Conservation (phyloP, 2,329 filamentous ascomycete genomes). For the Septoria petroselini region DNA sequence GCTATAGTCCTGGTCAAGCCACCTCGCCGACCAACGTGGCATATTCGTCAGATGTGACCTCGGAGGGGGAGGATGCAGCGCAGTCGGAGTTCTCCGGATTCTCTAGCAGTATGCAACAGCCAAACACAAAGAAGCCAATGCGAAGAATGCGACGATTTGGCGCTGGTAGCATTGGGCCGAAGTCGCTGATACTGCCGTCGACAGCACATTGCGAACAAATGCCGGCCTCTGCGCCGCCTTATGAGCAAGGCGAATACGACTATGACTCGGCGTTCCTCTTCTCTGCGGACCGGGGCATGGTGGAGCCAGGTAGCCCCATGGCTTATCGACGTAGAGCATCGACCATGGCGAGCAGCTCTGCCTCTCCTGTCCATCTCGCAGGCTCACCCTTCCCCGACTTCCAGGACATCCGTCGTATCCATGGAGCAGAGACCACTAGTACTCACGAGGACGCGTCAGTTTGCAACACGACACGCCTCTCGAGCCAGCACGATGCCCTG, state of each 20-base stretch:
- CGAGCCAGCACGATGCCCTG: constrained; percentile 9
- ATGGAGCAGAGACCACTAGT: neutral
- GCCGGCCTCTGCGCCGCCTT: constrained; percentile 31
- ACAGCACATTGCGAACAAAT: constrained; percentile 31
- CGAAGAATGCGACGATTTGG: constrained; percentile 39
- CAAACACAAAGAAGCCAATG: constrained; percentile 22
- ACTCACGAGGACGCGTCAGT: neutral
- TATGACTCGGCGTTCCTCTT: constrained; percentile 3
- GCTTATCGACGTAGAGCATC: neutral
- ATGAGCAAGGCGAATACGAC: constrained; percentile 23
- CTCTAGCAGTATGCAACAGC: constrained; percentile 5
- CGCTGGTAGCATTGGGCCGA: constrained; percentile 35
- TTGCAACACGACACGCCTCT: neutral
- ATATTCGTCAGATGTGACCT: constrained; percentile 24
- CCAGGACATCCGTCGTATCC: neutral
- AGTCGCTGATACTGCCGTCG: constrained; percentile 37
- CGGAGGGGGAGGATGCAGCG: constrained; percentile 19
- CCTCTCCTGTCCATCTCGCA: constrained; percentile 6
- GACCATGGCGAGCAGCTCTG: constrained; percentile 3
- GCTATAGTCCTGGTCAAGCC: constrained; percentile 14
- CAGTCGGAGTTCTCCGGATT: constrained; percentile 15
- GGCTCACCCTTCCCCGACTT: constrained; percentile 12
- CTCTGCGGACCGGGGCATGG: neutral
- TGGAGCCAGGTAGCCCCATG: neutral
- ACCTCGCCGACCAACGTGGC: constrained; percentile 18